Conservation (phyloP, 495 filamentous ascomycete genomes). For the Aspergillus conjunctus region DNA sequence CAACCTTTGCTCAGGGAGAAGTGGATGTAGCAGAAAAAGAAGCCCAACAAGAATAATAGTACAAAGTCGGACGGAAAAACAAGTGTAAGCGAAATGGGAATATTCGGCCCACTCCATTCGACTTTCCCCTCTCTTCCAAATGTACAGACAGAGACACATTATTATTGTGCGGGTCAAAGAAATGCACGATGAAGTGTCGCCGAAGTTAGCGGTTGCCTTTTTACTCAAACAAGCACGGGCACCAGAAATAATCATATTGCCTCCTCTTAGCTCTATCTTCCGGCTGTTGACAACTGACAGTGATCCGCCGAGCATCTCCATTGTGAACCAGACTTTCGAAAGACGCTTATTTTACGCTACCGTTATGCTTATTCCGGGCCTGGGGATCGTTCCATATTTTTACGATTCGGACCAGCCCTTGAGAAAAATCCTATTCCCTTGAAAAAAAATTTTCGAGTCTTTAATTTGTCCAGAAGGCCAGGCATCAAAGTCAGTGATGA, state of each 20-base stretch:
- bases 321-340: conserved; percentile 30
- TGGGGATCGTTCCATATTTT: conserved; percentile 19
- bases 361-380: conserved; percentile 34
- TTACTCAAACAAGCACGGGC: conserved; percentile 14
- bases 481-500: neutral
- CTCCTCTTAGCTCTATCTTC: neutral
- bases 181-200: conserved; percentile 35
- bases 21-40: neutral
- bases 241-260: conserved; percentile 10
- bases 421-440: neutral
- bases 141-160: conserved; percentile 14
- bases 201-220: conserved; percentile 25
- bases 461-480: neutral
- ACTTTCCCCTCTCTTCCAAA: conserved; percentile 7
- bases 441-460: neutral
- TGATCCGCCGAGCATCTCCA: conserved; percentile 25
- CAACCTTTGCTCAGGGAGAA: neutral
- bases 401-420: neutral
- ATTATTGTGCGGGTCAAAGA: conserved; percentile 22
- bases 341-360: conserved; percentile 32
- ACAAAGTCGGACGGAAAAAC: neutral
- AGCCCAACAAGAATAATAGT: neutral
- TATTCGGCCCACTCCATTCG: conserved; percentile 1
- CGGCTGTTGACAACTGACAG: conserved; percentile 17
- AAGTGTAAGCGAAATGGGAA: neutral